Percentiles rank a stretch among this genome's conserved stretches.
These are phyloP conservation scores for Daldinia sp. DNA, from an alignment of 2,329 filamentous ascomycete species.

Conservation along the genomic window DNA sequence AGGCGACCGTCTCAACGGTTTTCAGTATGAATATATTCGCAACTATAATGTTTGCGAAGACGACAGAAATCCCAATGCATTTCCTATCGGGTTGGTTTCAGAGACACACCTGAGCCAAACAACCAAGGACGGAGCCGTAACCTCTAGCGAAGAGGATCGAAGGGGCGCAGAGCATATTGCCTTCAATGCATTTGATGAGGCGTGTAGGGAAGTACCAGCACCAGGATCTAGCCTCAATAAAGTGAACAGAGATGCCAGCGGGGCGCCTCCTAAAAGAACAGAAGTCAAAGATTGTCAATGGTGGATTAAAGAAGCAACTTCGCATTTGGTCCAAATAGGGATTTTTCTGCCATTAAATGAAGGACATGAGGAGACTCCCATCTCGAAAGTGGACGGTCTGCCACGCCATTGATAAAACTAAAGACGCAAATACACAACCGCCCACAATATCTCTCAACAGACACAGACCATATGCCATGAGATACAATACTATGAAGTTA, in stretches of 20 bases:
- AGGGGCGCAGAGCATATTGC: background rate
- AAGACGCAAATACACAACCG: background rate
- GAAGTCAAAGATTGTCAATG: background rate
- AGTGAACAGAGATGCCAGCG: slow-evolving; percentile 11
- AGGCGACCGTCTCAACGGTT: slow-evolving; percentile 35
- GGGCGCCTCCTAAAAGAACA: background rate
- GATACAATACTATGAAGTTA: background rate
- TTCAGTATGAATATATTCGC: slow-evolving; percentile 32
- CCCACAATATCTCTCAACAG: background rate
- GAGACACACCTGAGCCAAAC: slow-evolving; percentile 6
- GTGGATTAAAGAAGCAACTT: background rate
- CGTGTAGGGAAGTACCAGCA: slow-evolving; percentile 30
- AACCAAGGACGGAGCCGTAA: background rate
- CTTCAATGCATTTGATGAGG: slow-evolving; percentile 29
- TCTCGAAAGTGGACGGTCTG: background rate
- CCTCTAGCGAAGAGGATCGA: background rate
- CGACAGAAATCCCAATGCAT: slow-evolving; percentile 31
- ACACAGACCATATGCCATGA: background rate
- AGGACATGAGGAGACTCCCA: background rate
- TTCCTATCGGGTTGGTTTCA: slow-evolving; percentile 23
- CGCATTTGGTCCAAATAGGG: background rate
- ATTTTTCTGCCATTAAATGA: background rate
- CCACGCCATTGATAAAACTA: background rate
- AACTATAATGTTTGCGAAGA: slow-evolving; percentile 33
- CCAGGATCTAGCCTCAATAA: slow-evolving; percentile 36